Conservation (phyloP, 2,329 filamentous ascomycete genomes). For the Trichoderma koningiopsis region DNA sequence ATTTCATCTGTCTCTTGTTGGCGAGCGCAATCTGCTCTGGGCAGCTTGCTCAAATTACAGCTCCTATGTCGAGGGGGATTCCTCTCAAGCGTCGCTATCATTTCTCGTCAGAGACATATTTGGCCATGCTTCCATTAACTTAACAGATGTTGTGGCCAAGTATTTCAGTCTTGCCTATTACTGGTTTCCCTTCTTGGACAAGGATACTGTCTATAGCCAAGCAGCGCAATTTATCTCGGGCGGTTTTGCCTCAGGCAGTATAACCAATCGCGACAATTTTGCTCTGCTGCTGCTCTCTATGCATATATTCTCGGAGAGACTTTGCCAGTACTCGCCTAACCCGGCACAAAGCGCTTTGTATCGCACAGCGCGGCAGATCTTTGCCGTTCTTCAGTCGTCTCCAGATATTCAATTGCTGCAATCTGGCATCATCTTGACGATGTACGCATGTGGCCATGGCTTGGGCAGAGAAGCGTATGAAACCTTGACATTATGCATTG, state of each 20-base stretch:
- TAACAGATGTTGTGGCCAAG: not conserved
- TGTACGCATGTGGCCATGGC: conserved; percentile 8
- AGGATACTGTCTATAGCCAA: not conserved
- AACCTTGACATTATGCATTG: conserved; percentile 8
- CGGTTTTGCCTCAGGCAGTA: not conserved
- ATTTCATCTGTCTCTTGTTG: conserved; percentile 2
- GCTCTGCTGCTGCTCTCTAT: conserved; percentile 9
- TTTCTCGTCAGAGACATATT: conserved; percentile 5
- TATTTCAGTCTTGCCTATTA: conserved; percentile 2
- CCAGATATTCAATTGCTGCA: not conserved
- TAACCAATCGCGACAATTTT: not conserved
- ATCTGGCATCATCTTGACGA: conserved; percentile 2
- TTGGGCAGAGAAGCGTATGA: conserved; percentile 8
- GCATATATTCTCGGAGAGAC: conserved; percentile 1
- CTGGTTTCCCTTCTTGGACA: not conserved
- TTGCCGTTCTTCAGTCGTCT: not conserved
- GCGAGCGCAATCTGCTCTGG: conserved; percentile 11
- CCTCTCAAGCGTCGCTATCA: not conserved
- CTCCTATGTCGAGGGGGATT: not conserved
- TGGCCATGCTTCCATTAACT: not conserved
- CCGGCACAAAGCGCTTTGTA: not conserved
- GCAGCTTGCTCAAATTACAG: not conserved
- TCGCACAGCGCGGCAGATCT: not conserved
- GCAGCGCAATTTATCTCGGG: not conserved
- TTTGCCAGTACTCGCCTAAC: not conserved